phyloP scores from a whole-genome alignment of 768 basidiomycete genomes.

The Epithele typhae region DNA sequence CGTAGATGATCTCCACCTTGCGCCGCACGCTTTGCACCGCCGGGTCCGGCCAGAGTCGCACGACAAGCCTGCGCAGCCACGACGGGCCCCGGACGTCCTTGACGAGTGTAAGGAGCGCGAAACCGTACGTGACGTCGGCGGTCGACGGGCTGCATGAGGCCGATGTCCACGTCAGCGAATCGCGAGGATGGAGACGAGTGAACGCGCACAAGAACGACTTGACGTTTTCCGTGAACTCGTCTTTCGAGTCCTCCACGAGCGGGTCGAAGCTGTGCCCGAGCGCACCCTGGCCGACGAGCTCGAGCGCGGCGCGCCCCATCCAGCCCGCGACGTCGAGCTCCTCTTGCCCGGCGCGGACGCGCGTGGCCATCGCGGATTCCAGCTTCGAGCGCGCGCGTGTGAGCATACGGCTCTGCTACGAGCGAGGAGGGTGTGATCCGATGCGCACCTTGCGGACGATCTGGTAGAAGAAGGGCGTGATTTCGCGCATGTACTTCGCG shows the following conservation, averaged over 20 bases:
- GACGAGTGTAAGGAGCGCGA: too few species aligned
- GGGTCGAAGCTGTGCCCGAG: conserved; percentile 34
- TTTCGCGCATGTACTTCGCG: conserved; percentile 11
- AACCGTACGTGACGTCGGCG: too few species aligned
- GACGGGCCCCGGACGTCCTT: too few species aligned
- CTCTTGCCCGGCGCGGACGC: background rate
- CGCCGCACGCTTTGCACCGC: too few species aligned
- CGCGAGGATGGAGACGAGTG: too few species aligned
- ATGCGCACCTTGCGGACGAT: conserved; percentile 4
- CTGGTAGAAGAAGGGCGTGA: conserved; percentile 6
- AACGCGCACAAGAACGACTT: conserved; percentile 19
- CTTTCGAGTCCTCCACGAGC: conserved; percentile 26
- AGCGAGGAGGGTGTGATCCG: background rate
- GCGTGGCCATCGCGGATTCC: background rate
- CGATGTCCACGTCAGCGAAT: too few species aligned
- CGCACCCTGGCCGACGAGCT: conserved; percentile 42
- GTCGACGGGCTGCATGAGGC: too few species aligned
- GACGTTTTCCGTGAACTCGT: background rate
- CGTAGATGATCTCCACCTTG: too few species aligned
- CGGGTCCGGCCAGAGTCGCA: too few species aligned
- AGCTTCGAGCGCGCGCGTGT: too few species aligned
- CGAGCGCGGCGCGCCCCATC: conserved; percentile 20
- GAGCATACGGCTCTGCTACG: background rate
- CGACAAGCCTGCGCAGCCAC: too few species aligned
- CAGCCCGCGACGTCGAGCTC: conserved; percentile 18